Evolutionary conservation across 805 yeast species (phyloP).

Genomic region (Sugiyamaella valdiviana): DNA sequence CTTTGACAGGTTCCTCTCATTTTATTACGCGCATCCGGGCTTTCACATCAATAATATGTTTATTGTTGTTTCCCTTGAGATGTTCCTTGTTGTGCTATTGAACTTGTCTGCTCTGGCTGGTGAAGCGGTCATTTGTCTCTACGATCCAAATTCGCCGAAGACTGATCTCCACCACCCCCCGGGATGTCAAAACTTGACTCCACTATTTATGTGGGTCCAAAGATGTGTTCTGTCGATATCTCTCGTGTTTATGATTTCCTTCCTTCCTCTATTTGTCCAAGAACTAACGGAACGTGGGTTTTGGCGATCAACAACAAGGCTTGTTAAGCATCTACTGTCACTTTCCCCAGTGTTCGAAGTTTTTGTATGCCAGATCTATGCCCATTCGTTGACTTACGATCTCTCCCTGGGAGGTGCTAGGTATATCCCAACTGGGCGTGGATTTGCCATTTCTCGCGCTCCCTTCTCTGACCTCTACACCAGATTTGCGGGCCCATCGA

Average conservation of each 20-base stretch:
- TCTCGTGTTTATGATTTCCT: constrained; percentile 66
- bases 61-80: constrained; percentile 60
- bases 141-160: constrained; percentile 50
- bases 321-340: constrained; percentile 61
- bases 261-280: constrained; percentile 69
- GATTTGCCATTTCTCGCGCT: constrained; percentile 68
- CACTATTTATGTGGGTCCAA: constrained; percentile 68
- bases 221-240: constrained; percentile 68
- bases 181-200: constrained; percentile 67
- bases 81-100: constrained; percentile 51
- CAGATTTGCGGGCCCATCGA: constrained; percentile 61
- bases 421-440: constrained; percentile 78
- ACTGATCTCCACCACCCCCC: constrained; percentile 56
- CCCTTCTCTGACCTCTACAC: constrained; percentile 61
- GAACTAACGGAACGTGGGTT: constrained; percentile 71
- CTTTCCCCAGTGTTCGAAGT: constrained; percentile 74
- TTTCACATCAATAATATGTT: constrained; percentile 75
- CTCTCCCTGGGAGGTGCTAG: constrained; percentile 73
- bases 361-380: constrained; percentile 70
- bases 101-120: constrained; percentile 60
- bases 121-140: constrained; percentile 56
- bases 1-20: constrained; percentile 68
- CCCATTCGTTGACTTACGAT: constrained; percentile 62
- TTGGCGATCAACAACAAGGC: constrained; percentile 59
- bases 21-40: constrained; percentile 82